A percentile compares a stretch with the other conserved stretches of the same genome.
These are phyloP conservation scores for Tricholoma terreum DNA, from an alignment of 768 basidiomycete genomes.

Conservation along the genomic window DNA sequence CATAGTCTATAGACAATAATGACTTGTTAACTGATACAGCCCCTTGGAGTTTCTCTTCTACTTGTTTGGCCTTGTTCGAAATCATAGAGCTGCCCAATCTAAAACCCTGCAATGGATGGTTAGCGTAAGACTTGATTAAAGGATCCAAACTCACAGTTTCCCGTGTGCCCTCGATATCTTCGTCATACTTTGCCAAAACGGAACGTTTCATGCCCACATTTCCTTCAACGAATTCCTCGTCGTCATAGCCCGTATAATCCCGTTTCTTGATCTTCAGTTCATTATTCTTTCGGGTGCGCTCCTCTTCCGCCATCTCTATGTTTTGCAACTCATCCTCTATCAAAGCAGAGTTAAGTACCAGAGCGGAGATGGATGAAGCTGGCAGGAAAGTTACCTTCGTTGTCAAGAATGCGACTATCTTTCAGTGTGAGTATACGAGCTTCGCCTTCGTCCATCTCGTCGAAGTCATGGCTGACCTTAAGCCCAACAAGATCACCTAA, in stretches of 20 bases:
- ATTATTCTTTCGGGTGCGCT: conserved; percentile 71
- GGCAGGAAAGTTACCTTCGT: conserved; percentile 63
- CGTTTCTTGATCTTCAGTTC: conserved; percentile 86
- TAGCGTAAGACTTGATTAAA: conserved; percentile 6
- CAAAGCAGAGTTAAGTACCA: neutral
- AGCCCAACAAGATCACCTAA: conserved; percentile 88
- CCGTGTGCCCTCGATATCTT: conserved; percentile 73
- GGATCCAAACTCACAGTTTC: conserved; percentile 51
- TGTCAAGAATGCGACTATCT: conserved; percentile 92
- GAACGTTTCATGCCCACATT: conserved; percentile 77
- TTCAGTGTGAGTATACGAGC: conserved; percentile 95
- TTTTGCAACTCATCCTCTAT: conserved; percentile 98
- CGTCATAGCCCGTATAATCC: conserved; percentile 94
- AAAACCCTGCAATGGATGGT: conserved; percentile 61
- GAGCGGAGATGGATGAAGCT: neutral
- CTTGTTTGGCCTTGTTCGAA: conserved; percentile 37
- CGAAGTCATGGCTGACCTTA: conserved; percentile 95
- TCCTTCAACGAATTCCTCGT: conserved; percentile 84
- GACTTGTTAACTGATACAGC: conserved; percentile 75
- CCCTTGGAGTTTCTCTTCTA: conserved; percentile 47
- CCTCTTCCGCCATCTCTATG: conserved; percentile 88
- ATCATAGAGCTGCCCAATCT: conserved; percentile 66
- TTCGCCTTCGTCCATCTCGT: conserved; percentile 89
- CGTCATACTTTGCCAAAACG: conserved; percentile 91
- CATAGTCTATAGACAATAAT: conserved; percentile 82